These are phyloP conservation scores for Cadophora sp. DNA, from an alignment of 2,329 filamentous ascomycete species.

Conservation along the genomic window DNA sequence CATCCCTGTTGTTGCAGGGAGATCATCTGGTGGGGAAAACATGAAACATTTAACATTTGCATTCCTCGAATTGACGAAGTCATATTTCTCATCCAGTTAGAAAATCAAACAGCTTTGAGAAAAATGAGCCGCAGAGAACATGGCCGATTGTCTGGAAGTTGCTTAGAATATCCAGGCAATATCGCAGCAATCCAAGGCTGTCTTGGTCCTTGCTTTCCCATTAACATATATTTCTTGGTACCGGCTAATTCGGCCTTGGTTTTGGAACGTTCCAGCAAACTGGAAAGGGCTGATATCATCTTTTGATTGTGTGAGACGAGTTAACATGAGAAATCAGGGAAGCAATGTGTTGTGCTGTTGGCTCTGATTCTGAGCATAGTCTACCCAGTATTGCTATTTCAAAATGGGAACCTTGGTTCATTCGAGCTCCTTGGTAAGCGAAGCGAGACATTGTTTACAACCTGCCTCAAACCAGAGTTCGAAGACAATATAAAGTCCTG, in stretches of 20 bases:
- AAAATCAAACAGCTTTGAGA: not conserved
- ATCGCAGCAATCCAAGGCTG: not conserved
- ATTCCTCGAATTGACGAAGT: not conserved
- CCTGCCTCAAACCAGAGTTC: not conserved
- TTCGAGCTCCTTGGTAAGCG: not conserved
- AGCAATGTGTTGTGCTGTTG: not conserved
- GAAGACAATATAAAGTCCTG: too few relatives aligned
- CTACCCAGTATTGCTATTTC: not conserved
- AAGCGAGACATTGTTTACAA: not conserved
- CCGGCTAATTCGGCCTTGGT: not conserved
- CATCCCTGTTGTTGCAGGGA: not conserved
- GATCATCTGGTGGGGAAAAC: not conserved
- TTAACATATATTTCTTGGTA: not conserved
- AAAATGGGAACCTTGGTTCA: not conserved
- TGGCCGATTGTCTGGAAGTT: too few relatives aligned
- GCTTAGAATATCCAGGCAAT: not conserved
- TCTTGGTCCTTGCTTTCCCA: not conserved
- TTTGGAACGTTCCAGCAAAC: not conserved
- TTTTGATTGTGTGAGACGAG: not conserved
- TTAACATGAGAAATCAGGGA: not conserved
- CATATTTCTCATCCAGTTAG: not conserved
- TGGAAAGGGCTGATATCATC: not conserved
- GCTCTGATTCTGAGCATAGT: not conserved
- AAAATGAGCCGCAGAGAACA: too few relatives aligned
- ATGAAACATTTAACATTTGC: not conserved